Evolutionary conservation across 2,329 filamentous ascomycete genomes (phyloP), one percentile per base, ranked within the genome.

Genomic region (Aspergillus sp.): DNA sequence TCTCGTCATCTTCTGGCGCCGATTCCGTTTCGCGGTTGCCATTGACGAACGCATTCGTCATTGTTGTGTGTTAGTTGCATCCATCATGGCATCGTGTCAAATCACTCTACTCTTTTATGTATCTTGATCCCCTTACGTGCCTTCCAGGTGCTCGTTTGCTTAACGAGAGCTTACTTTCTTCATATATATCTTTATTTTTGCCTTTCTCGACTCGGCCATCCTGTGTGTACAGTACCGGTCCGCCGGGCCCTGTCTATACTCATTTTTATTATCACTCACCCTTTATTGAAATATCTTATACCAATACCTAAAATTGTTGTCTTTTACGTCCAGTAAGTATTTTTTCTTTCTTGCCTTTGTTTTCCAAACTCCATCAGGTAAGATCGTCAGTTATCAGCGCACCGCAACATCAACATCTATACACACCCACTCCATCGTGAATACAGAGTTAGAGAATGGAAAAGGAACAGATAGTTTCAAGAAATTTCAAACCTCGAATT

Each of bases 21-120:
- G 36, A 48, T 60, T 63, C 57, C 60, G 56, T 59, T 56, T 55
- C 36, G 56, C 50, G 18, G 41, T 54, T 49, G 34, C 47, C 38
- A 26, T 52, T 57, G 50, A 48, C 51, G 48, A 55, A 68, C 64
- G 66, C 66, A 64, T 69, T 64, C 63, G 67, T 71, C 64, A 67
- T 64, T 59, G 55, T 61, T 62, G 52, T 61, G 59, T 64, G 56
- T 66, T 63, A 64, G 59, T 59, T 62, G 63, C 64, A 61, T 65
- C 54, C 49, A 56, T 45, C 58, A 62, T 59, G 49, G 54, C 62
- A 45, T 57, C 8, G 26, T 13, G 43, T 48, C 43, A 47, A 48
- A 17, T 57, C 57, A 30, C 60, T 58, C 59, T 57, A 56, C 60
- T 58, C 55, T 60, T 55, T 66, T 64, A 68, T 68, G 60, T 67